phyloP scores from a whole-genome alignment of 1,284 basidiomycete genomes.

The Leccinum pachyderme region DNA sequence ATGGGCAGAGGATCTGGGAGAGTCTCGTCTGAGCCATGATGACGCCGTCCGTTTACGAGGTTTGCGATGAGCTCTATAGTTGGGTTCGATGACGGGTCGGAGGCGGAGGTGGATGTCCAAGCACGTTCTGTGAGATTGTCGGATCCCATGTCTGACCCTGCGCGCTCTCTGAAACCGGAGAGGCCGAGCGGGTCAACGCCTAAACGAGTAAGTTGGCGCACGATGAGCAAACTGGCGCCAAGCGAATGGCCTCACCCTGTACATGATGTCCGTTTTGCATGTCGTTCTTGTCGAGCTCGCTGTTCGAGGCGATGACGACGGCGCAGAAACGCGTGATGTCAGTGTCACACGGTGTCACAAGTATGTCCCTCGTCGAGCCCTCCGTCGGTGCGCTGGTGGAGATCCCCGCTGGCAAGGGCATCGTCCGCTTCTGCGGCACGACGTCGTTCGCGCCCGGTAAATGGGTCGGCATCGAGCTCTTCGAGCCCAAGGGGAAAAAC shows the following conservation, averaged over 20 bases:
- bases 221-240: neutral
- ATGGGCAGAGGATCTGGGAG: constrained; percentile 55
- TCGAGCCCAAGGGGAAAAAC: constrained; percentile 88
- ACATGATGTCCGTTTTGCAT: constrained; percentile 33
- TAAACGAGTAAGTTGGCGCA: constrained; percentile 11
- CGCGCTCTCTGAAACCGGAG: constrained; percentile 27
- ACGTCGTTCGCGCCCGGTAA: constrained; percentile 87
- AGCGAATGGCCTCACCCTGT: constrained; percentile 21
- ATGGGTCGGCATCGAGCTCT: constrained; percentile 95
- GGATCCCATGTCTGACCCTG: constrained; percentile 41
- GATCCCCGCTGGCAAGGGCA: constrained; percentile 76
- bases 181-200: constrained; percentile 19
- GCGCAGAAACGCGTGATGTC: constrained; percentile 5
- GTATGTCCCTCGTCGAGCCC: constrained; percentile 31
- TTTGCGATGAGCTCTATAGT: constrained; percentile 24
- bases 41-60: constrained; percentile 28
- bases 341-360: constrained; percentile 10
- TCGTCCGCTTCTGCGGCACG: constrained; percentile 83
- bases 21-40: constrained; percentile 39
- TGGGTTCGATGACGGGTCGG: constrained; percentile 43
- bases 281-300: constrained; percentile 5
- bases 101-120: constrained; percentile 40
- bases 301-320: constrained; percentile 9
- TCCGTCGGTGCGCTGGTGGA: constrained; percentile 67
- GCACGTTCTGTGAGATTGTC: constrained; percentile 44